Conservation (phyloP, 306 rosid genomes). For the Fragaria iinumae region DNA sequence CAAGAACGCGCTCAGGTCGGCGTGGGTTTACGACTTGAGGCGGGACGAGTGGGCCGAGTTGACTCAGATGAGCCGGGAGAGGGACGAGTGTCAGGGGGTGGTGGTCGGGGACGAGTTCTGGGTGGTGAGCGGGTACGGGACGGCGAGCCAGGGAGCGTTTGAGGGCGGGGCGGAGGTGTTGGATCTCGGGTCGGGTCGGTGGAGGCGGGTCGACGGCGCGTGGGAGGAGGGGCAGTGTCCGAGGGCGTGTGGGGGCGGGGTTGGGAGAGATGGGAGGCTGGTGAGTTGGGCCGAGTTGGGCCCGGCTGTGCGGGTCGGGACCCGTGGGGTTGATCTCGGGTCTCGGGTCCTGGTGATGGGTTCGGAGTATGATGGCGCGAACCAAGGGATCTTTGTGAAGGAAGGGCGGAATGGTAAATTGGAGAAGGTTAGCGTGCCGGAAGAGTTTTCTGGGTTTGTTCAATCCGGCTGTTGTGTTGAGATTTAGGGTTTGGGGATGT, state of each 20-base stretch:
- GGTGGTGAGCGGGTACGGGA: constrained; percentile 54
- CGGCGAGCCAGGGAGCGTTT: constrained; percentile 50
- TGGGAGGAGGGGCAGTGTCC: constrained; percentile 43
- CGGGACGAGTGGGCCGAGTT: constrained; percentile 43
- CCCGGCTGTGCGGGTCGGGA: constrained; percentile 23
- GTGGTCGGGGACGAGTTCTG: constrained; percentile 44
- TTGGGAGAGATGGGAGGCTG: constrained; percentile 32
- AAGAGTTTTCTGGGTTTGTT: constrained; percentile 37
- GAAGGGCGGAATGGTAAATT: constrained; percentile 39
- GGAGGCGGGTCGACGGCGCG: constrained; percentile 44
- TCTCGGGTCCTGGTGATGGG: constrained; percentile 29
- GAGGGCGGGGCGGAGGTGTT: constrained; percentile 39
- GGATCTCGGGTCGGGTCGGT: constrained; percentile 33
- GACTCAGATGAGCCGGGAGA: constrained; percentile 38
- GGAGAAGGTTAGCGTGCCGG: constrained; percentile 25
- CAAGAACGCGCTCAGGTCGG: constrained; percentile 47
- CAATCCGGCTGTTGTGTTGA: constrained; percentile 51
- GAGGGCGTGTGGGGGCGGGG: constrained; percentile 32
- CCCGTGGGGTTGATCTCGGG: constrained; percentile 28
- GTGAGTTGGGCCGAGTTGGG: constrained; percentile 30
- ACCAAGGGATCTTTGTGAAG: constrained; percentile 25
- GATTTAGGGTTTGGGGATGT: constrained; percentile 3
- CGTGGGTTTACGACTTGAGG: constrained; percentile 41
- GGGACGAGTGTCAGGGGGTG: constrained; percentile 61
- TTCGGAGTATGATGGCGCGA: constrained; percentile 45